Base-by-base conservation (phyloP, 768 basidiomycete species). In the Guyanaporus albipodus region DNA sequence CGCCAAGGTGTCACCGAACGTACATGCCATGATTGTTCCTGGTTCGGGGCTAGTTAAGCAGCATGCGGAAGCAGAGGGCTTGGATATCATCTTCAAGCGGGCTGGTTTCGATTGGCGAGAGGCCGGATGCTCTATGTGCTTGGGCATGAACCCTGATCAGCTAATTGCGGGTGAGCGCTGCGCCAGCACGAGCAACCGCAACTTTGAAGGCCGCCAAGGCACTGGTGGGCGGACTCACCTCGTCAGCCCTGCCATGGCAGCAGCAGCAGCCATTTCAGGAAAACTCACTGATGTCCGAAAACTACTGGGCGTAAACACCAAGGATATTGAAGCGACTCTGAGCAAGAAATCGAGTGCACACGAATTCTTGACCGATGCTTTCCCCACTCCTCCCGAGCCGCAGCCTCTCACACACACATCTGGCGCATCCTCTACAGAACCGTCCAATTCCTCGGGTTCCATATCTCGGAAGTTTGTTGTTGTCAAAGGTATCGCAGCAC, bases 51-150 rank as follows among this genome's bases (percentile, higher is more conserved):
- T 94, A 40, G 81, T 95, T 65, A 94, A 92, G 61, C 80, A 88
- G 58, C 91, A 94, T 57, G 89, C 91, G 17, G 91, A 94, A 69
- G 83, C 82, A 17, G 91, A 95, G 60, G 91, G 91, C 21, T 73
- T 95, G 49, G 90, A 93, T 58, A 74, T 75, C 44, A 73, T 94
- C 56, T 91, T 95, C 74, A 88, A 83, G 63, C 84, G 86, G 35
- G 91, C 91, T 28, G 91, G 91, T 26, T 95, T 93, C 60, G 91
- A 95, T 60, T 94, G 91, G 91, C 79, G 91, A 42, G 91, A 95
- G 67, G 91, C 91, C 26, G 91, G 91, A 27, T 95, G 91, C 63
- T 95, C 91, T 14, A 95, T 95, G 91, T 95, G 91, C 69, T 68
- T 95, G 55, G 91, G 91, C 33, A 95, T 95, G 91, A 95, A 95